Percentiles rank a stretch among this genome's conserved stretches.
These are phyloP conservation scores for Plasmodium falciparum DNA, from an alignment of 169 alveolate genomes.

Conservation along the genomic window DNA sequence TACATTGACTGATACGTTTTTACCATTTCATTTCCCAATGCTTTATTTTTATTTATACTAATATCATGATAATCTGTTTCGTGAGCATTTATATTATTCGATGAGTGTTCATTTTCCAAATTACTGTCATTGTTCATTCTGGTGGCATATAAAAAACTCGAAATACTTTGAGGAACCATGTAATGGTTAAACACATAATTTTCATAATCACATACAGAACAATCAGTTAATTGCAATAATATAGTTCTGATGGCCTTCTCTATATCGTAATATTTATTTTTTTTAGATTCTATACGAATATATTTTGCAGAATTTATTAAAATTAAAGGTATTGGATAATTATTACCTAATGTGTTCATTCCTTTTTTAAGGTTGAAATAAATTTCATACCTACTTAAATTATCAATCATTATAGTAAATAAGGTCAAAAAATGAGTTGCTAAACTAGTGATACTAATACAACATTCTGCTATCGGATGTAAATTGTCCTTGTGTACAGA, in stretches of 20 bases:
- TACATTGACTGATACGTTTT: slow-evolving; percentile 25
- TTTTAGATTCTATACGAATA: slow-evolving; percentile 65
- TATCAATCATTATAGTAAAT: slow-evolving; percentile 69
- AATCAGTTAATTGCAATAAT: slow-evolving; percentile 71
- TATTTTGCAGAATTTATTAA: slow-evolving; percentile 73
- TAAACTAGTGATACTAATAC: slow-evolving; percentile 72
- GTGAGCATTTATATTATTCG: slow-evolving; percentile 12
- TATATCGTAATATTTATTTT: slow-evolving; percentile 63
- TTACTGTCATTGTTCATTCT: slow-evolving; percentile 10
- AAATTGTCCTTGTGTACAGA: slow-evolving; percentile 67
- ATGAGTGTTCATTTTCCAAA: slow-evolving; percentile 1
- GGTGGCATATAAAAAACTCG: slow-evolving; percentile 65
- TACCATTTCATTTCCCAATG: slow-evolving; percentile 8
- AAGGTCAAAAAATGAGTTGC: slow-evolving; percentile 75
- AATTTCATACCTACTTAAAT: slow-evolving; percentile 68
- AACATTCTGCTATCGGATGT: slow-evolving; percentile 73
- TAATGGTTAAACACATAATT: slow-evolving; percentile 76
- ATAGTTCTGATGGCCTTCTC: slow-evolving; percentile 76
- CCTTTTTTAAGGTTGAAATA: slow-evolving; percentile 46
- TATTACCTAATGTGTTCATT: neutral
- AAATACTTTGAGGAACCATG: slow-evolving; percentile 69
- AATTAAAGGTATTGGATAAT: slow-evolving; percentile 64
- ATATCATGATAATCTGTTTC: slow-evolving; percentile 27
- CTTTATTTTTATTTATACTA: slow-evolving; percentile 6
- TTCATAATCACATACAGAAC: slow-evolving; percentile 77